Base-by-base conservation (phyloP, 805 yeast genomes). In the Kluyveromyces nonfermentans region DNA sequence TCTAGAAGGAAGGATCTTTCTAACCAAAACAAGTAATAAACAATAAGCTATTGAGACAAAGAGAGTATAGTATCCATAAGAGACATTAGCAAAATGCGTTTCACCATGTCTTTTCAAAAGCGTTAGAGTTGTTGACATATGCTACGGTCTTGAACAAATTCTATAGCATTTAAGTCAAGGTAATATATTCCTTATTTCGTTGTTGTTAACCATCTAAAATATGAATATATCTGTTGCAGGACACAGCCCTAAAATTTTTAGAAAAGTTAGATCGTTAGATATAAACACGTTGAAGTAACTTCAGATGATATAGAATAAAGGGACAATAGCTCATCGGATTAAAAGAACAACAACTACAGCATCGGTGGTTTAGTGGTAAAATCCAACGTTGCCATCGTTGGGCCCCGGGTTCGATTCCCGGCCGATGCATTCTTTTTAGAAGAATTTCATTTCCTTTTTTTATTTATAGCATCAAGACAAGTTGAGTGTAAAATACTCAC, bases 11-110 rank as follows among this genome's bases (percentile, higher is more conserved):
- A 69, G 65, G 9, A 60, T 46, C 31, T 54, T 53, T 33, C 71
- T 57, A 12, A 69, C 49, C 1, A 61, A 37, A n/a, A 57, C 57
- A 10, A 76, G 53, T 19, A 60, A 53, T 0, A 59, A 20, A 0
- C 75, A 45, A 47, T 77, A 75, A 0, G 66, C 37, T 0, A 70
- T 38, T 1, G 79, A 64, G 3, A 75, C 43, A 1, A 64, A 52
- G 6, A 81, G 57, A 0, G 78, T 58, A 10, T 71, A 52, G 51
- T 77, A 75, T 0, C 90, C 93, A 54, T 75, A 82, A 40, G 73
- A 72, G 37, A 79, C 53, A 54, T 82, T 82, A 35, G 73, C 73
- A 44, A 51, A 69, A 54, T 82, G 88, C 33, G 70, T 71, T 20
- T 59, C 56, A 12, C 72, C 77, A 52, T 80, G 86, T 33, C 85